phyloP scores from a whole-genome alignment of 163 green algal species.

The Chlorella variabilis region DNA sequence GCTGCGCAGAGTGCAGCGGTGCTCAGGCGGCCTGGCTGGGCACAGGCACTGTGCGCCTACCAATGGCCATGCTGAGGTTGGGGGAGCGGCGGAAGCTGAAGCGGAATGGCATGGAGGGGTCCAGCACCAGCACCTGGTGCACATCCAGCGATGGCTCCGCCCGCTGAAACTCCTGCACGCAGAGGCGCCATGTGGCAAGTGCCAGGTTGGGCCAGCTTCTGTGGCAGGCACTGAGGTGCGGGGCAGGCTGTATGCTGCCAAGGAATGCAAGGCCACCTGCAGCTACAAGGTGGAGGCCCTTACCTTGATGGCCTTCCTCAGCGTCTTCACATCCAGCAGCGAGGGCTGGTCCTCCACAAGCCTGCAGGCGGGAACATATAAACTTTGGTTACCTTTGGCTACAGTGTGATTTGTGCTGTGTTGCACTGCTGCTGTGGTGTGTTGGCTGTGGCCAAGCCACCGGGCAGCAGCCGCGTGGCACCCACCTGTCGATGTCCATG shows the following conservation, averaged over 20 bases:
- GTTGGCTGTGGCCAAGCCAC: too few species aligned
- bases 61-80: conserved; percentile 2
- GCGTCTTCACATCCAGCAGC: conserved; percentile 21
- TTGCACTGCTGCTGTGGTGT: too few species aligned
- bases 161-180: conserved; percentile 10
- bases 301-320: conserved; percentile 14
- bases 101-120: conserved; percentile 29
- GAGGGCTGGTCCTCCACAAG: conserved; percentile 12
- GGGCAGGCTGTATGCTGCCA: too few species aligned
- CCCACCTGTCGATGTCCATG: conserved; percentile 14
- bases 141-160: conserved; percentile 18
- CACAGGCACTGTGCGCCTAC: conserved; percentile 4
- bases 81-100: conserved; percentile 12
- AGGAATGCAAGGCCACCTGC: too few species aligned
- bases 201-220: too few species aligned
- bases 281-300: background rate
- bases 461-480: too few species aligned
- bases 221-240: too few species aligned
- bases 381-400: too few species aligned
- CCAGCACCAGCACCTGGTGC: conserved; percentile 5
- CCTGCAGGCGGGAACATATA: background rate
- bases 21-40: background rate
- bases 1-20: background rate
- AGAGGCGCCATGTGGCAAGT: too few species aligned
- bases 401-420: too few species aligned